A percentile compares a stretch with the other conserved stretches of the same genome.
These are phyloP conservation scores for Xanthoceras sorbifolium DNA, from an alignment of 345 rosid genomes.

Conservation along the genomic window DNA sequence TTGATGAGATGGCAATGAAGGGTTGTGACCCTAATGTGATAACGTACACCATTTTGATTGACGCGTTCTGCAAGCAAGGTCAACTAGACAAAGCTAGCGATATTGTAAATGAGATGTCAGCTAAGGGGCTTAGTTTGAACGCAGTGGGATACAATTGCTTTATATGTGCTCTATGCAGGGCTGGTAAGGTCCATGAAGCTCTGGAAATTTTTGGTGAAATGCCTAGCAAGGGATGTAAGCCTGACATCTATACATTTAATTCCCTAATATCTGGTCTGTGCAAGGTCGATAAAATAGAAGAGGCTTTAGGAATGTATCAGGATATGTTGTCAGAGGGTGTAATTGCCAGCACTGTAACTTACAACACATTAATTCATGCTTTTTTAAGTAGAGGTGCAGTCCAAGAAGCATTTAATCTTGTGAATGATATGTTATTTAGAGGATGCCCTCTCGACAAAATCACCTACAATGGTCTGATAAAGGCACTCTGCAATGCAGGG, in stretches of 20 bases:
- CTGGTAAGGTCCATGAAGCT: slow-evolving; percentile 57
- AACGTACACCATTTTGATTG: slow-evolving; percentile 64
- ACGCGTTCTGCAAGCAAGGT: slow-evolving; percentile 72
- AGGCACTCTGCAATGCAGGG: slow-evolving; percentile 65
- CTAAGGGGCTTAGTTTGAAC: slow-evolving; percentile 58
- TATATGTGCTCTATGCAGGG: slow-evolving; percentile 63
- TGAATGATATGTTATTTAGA: slow-evolving; percentile 74
- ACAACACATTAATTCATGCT: slow-evolving; percentile 67
- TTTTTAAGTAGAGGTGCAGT: slow-evolving; percentile 58
- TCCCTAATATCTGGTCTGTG: slow-evolving; percentile 73
- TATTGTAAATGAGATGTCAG: slow-evolving; percentile 54
- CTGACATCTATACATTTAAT: slow-evolving; percentile 78
- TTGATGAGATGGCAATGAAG: slow-evolving; percentile 47
- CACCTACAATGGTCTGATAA: slow-evolving; percentile 75
- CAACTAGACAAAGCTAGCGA: slow-evolving; percentile 48
- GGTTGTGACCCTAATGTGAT: slow-evolving; percentile 66
- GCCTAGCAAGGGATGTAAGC: slow-evolving; percentile 75
- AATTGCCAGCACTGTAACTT: slow-evolving; percentile 76
- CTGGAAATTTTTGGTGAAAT: slow-evolving; percentile 55
- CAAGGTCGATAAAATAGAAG: slow-evolving; percentile 53
- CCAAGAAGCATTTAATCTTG: slow-evolving; percentile 74
- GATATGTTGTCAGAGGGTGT: slow-evolving; percentile 84
- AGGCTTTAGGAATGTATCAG: slow-evolving; percentile 55
- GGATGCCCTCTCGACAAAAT: slow-evolving; percentile 72
- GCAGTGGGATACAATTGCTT: slow-evolving; percentile 73